These are phyloP conservation scores for Eutrema japonicum DNA, from an alignment of 345 rosid genomes.

Conservation along the genomic window DNA sequence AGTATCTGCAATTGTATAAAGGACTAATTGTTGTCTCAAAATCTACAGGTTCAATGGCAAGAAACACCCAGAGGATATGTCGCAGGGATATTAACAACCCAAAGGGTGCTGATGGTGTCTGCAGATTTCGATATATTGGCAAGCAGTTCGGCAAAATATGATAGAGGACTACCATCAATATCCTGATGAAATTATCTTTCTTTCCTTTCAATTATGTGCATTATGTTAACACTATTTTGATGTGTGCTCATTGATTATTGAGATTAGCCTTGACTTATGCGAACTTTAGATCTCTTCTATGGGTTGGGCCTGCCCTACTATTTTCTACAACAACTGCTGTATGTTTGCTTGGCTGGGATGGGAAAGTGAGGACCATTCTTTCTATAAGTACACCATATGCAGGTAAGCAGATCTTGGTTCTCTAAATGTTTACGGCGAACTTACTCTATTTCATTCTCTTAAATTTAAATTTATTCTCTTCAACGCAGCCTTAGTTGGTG, in stretches of 20 bases:
- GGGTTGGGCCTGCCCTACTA: constrained; percentile 98
- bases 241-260: constrained; percentile 33
- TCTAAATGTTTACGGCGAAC: constrained; percentile 25
- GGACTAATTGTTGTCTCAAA: constrained; percentile 16
- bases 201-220: constrained; percentile 11
- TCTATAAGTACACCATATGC: constrained; percentile 89
- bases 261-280: constrained; percentile 57
- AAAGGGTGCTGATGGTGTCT: constrained; percentile 90
- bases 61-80: constrained; percentile 88
- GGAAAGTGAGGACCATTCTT: constrained; percentile 82
- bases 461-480: constrained; percentile 34
- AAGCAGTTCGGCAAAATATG: constrained; percentile 78
- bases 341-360: constrained; percentile 97
- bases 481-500: constrained; percentile 80
- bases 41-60: constrained; percentile 90
- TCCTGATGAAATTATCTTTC: constrained; percentile 50
- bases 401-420: constrained; percentile 53
- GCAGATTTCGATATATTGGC: constrained; percentile 89
- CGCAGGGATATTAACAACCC: constrained; percentile 91
- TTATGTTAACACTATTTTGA: constrained; percentile 6
- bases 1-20: neutral
- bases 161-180: constrained; percentile 96
- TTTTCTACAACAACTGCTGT: constrained; percentile 88
- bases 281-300: constrained; percentile 89
- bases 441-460: constrained; percentile 32